Evolutionary conservation across 139 green algal species (phyloP).

Genomic region (Penium margaritaceum): DNA sequence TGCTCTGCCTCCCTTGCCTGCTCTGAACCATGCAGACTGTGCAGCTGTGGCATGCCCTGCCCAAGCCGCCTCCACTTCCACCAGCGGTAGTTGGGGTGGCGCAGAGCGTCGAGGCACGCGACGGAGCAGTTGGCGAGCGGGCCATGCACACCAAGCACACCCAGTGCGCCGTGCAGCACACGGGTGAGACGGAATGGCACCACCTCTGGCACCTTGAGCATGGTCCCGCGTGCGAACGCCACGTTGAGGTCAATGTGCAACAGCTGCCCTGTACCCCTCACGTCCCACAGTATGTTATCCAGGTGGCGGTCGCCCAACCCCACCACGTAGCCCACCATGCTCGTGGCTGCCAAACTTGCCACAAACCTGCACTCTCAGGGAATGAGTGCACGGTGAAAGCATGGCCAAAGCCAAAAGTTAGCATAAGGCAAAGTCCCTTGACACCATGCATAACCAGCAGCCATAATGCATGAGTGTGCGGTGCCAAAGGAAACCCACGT

Average conservation of each 20-base stretch:
- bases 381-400: neutral
- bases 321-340: constrained; percentile 74
- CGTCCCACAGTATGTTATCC: constrained; percentile 81
- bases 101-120: too few species aligned
- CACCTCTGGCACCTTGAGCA: constrained; percentile 68
- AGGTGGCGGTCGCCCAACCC: constrained; percentile 81
- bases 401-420: neutral
- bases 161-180: constrained; percentile 50
- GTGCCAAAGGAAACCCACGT: neutral
- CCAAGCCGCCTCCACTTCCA: too few species aligned
- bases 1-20: too few species aligned
- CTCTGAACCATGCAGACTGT: too few species aligned
- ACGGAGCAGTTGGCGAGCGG: too few species aligned
- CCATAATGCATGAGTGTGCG: neutral
- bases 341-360: constrained; percentile 57
- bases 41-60: too few species aligned
- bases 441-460: too few species aligned
- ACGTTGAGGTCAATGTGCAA: constrained; percentile 70
- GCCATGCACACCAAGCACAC: constrained; percentile 51
- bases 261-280: constrained; percentile 39
- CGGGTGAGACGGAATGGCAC: constrained; percentile 83
- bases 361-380: constrained; percentile 46
- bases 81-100: too few species aligned
- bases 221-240: constrained; percentile 62
- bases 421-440: too few species aligned